Base-by-base conservation (phyloP, 257 asterid genomes). In the Fraxinus excelsior region DNA sequence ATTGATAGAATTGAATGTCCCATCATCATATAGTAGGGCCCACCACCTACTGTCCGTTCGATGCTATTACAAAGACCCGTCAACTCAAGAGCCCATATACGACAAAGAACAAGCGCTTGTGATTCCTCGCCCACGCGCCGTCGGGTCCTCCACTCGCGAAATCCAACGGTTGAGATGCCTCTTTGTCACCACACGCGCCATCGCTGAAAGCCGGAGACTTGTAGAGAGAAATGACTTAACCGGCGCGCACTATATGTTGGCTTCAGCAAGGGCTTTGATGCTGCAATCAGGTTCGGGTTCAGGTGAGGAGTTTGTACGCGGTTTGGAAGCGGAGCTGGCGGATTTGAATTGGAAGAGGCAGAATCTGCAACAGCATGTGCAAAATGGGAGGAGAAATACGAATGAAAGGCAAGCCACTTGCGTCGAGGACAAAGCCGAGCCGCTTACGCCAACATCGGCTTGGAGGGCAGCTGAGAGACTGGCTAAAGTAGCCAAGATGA, bases 401-500 rank as follows among this genome's bases (percentile, higher is more conserved):
- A 80, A 82, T 35, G 81, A 83, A 34, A 75, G 81, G 28, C 80
- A 73, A 2, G 65, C 67, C 0, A 76, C 40, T 3, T 70, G 78
- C 10, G 40, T 64, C 3, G 94, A 88, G 0, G 96, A 83, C 5
- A 89, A 91, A 72, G 81, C 85, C 32, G 99, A 96, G 90, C 94
- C 96, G 75, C 89, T 92, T 0, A 93, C 99, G 77, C 99, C 99
- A 65, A 94, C 97, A 7, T 96, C 99, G 83, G 99, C 99, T 75
- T 96, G 99, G 99, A 90, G 94, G 79, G 97, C 98, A 26, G 98
- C 98, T 64, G 99, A 96, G 81, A 90, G 97, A 84, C 88, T 96
- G 34, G 99, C 99, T 21, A 96, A 96, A 71, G 89, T 96, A 23
- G 99, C 99, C 32, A 92, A 92, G 7, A 92, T 91, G 96, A 92